phyloP scores from a whole-genome alignment of 768 basidiomycete genomes.

The Rhodocollybia butyracea region DNA sequence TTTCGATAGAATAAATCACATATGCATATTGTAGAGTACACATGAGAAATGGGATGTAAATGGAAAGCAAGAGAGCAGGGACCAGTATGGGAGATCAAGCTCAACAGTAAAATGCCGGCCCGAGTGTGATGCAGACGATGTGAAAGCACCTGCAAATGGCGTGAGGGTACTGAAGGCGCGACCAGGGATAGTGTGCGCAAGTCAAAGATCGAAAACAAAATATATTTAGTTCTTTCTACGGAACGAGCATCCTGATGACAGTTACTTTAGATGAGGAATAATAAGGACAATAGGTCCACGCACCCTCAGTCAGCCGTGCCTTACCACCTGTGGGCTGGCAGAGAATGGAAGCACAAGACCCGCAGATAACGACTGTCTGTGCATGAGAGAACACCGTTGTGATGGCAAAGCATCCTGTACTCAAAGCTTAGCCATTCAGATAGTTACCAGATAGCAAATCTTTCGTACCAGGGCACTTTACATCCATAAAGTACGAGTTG shows the following conservation, averaged over 20 bases:
- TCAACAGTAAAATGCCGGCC: not conserved
- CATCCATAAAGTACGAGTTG: constrained; percentile 99
- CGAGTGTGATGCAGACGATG: not conserved
- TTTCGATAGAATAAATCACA: not conserved
- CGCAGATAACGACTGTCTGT: constrained; percentile 94
- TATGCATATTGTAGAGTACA: constrained; percentile 8
- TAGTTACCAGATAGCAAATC: not conserved
- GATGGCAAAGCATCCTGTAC: constrained; percentile 87
- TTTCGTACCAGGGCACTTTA: constrained; percentile 90
- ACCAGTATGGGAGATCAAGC: not conserved
- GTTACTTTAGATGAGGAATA: not conserved
- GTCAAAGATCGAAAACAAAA: not conserved
- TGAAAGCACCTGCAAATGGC: not conserved
- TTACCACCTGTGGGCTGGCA: constrained; percentile 99
- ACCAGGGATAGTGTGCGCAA: not conserved
- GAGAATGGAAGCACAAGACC: constrained; percentile 87
- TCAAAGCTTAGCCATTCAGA: not conserved
- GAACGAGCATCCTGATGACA: constrained; percentile 85
- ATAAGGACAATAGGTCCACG: constrained; percentile 23
- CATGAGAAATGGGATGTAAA: constrained; percentile 3
- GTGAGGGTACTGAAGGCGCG: not conserved
- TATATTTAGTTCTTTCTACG: constrained; percentile 82
- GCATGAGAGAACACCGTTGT: constrained; percentile 99
- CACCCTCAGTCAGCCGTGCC: constrained; percentile 97
- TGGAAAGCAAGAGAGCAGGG: not conserved